Conservation (phyloP, 208 protist genomes). For the Wallacemonas rigidus region DNA sequence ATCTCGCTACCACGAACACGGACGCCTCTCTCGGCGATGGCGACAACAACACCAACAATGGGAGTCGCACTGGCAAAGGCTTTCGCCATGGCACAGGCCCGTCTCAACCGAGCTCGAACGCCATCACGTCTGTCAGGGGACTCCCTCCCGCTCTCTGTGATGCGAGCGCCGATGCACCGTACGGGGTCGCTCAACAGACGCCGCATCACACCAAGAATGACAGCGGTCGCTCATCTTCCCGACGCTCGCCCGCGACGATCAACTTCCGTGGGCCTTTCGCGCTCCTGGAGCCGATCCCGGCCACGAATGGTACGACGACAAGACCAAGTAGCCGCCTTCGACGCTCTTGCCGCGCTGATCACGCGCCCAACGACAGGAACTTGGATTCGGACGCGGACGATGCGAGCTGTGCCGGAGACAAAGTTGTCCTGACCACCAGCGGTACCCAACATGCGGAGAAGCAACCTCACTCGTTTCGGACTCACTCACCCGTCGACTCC, state of each 20-base stretch:
- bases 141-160: neutral
- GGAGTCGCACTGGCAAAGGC: neutral
- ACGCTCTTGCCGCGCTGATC: too few species aligned
- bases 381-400: too few species aligned
- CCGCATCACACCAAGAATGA: neutral
- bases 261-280: constrained; percentile 5
- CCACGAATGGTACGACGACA: too few species aligned
- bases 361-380: too few species aligned
- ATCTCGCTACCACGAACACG: neutral
- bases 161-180: neutral
- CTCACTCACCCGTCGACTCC: too few species aligned
- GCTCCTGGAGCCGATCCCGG: neutral
- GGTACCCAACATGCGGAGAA: too few species aligned
- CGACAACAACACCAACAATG: neutral
- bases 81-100: neutral
- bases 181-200: neutral
- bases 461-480: too few species aligned
- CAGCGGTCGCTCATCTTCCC: neutral
- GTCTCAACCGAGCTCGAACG: too few species aligned
- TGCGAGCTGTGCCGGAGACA: too few species aligned
- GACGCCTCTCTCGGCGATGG: neutral
- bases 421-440: too few species aligned
- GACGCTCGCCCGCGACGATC: constrained; percentile 11
- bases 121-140: neutral
- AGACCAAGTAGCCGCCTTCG: too few species aligned